Evolutionary conservation across 306 rosid species (phyloP).

Genomic region (Cucumis cinereus): DNA sequence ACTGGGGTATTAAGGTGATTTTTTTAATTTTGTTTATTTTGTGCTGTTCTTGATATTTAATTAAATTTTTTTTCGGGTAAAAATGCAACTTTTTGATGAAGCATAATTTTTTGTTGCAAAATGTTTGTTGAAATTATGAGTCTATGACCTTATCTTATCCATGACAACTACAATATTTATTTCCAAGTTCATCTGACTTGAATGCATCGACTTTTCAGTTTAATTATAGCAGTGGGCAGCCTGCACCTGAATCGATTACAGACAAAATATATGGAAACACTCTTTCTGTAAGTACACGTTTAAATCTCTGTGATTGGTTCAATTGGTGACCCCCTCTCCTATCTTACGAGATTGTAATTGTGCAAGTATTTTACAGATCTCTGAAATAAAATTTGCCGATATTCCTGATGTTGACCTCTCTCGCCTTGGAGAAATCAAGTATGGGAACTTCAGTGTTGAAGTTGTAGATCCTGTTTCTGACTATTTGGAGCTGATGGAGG

Average conservation of each 20-base stretch:
- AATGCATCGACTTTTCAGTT: conserved; percentile 40
- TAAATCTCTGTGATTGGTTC: background rate
- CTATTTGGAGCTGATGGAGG: conserved; percentile 89
- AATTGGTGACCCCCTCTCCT: background rate
- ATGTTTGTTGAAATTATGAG: background rate
- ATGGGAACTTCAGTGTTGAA: conserved; percentile 74
- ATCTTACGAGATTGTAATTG: background rate
- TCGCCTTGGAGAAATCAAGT: conserved; percentile 48
- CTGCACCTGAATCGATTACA: conserved; percentile 97
- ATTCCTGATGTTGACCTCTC: conserved; percentile 88
- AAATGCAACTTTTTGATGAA: background rate
- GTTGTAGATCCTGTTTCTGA: conserved; percentile 87
- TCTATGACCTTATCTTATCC: background rate
- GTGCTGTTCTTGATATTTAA: background rate
- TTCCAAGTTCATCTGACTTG: conserved; percentile 18
- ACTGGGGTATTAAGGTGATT: conserved; percentile 97
- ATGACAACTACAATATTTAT: background rate
- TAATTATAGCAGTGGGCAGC: conserved; percentile 95
- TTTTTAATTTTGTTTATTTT: background rate
- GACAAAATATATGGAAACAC: conserved; percentile 98
- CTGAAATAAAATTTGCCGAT: conserved; percentile 70
- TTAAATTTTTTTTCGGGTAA: background rate
- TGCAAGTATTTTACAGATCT: conserved; percentile 44
- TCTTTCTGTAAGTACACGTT: conserved; percentile 55
- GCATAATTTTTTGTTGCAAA: background rate